phyloP scores from a whole-genome alignment of 352 stramenopile genomes.

The Phytophthora fragariae region DNA sequence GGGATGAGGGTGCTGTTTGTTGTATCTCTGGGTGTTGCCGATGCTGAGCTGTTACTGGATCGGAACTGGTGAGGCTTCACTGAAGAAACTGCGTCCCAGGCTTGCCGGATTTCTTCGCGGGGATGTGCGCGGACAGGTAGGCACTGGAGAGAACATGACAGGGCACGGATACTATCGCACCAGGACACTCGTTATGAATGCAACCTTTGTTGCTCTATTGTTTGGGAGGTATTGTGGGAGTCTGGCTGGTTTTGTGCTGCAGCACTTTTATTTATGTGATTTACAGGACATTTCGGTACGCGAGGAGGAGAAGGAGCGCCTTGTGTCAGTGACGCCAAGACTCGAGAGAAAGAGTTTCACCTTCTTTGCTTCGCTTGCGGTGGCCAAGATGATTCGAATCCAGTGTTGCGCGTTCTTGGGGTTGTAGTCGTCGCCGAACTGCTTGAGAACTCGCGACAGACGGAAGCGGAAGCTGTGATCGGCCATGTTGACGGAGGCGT shows the following conservation, averaged over 20 bases:
- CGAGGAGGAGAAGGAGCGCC: not conserved
- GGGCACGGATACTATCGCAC: constrained; percentile 18
- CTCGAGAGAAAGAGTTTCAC: constrained; percentile 53
- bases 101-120: not conserved
- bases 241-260: constrained; percentile 15
- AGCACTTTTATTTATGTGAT: constrained; percentile 24
- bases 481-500: constrained; percentile 46
- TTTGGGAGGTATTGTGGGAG: constrained; percentile 24
- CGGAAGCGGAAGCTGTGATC: constrained; percentile 63
- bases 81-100: not conserved
- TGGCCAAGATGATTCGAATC: constrained; percentile 64
- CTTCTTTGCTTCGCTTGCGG: constrained; percentile 46
- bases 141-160: constrained; percentile 25
- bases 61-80: not conserved
- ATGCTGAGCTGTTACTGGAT: constrained; percentile 19
- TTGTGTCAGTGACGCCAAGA: constrained; percentile 18
- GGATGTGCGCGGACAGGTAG: constrained; percentile 32
- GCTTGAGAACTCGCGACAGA: constrained; percentile 47
- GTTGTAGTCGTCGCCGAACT: constrained; percentile 74
- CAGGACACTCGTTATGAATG: constrained; percentile 52
- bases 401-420: constrained; percentile 66
- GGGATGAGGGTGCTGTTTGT: constrained; percentile 17
- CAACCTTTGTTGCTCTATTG: constrained; percentile 41
- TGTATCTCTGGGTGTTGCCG: constrained; percentile 34
- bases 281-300: constrained; percentile 20